Conservation (phyloP, 106 monocot genomes). For the Allium cepa region DNA sequence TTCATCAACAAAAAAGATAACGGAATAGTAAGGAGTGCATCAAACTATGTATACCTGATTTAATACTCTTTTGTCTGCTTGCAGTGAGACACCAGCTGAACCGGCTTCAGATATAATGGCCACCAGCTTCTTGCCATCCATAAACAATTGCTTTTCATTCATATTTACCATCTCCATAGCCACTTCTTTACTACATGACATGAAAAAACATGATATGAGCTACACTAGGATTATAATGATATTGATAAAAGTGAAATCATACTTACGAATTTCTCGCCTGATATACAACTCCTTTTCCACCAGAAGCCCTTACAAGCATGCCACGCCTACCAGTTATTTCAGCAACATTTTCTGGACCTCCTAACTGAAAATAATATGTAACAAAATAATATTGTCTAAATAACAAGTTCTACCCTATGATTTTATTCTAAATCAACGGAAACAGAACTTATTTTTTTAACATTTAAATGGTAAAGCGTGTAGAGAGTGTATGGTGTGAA, state of each 20-base stretch:
- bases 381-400: no score
- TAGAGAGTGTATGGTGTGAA: no score
- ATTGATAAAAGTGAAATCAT: constrained; percentile 7
- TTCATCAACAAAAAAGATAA: not conserved
- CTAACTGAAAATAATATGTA: constrained; percentile 41
- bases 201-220: constrained; percentile 1
- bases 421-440: no score
- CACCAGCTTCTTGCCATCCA: constrained; percentile 92
- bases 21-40: constrained; percentile 4
- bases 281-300: constrained; percentile 95
- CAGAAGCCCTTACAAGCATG: constrained; percentile 84
- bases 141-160: constrained; percentile 93
- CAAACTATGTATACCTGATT: constrained; percentile 65
- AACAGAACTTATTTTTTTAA: no score
- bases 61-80: constrained; percentile 85
- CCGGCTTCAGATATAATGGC: constrained; percentile 99
- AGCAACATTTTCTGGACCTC: constrained; percentile 93
- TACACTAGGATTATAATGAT: not conserved
- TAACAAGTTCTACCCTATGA: no score
- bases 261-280: constrained; percentile 85
- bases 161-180: constrained; percentile 99
- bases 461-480: no score
- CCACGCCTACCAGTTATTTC: constrained; percentile 98
- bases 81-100: constrained; percentile 95
- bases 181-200: constrained; percentile 66